Base-by-base conservation (phyloP, 768 basidiomycete species). In the Clitopilus passeckerianus region DNA sequence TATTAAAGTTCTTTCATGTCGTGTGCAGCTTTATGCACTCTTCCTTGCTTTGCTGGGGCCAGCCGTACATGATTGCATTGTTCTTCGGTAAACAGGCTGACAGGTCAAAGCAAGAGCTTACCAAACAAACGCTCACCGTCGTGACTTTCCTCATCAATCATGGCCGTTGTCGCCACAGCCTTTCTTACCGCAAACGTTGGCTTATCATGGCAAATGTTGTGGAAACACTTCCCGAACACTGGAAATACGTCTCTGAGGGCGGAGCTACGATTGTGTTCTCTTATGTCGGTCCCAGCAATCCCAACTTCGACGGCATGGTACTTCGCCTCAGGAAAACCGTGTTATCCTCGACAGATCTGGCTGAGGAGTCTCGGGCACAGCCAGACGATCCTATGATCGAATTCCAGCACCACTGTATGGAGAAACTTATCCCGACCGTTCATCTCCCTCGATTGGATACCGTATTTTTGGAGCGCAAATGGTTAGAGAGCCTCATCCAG, bases 191-290 rank as follows among this genome's bases (percentile, higher is more conserved):
- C 18, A 18, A 22, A 18, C 22, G 3, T 12, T 23, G 22, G n/a
- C 16, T 23, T 10, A 10, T 23, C 46, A 50, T 50, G 46, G 46
- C 64, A 30, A 61, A 63, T 34, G 64, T 77, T 24, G 61, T 66
- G 1, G 70, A 76, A 27, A 80, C 80, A 6, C 62, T 62, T 6
- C 76, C 80, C 6, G 60, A 66, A 23, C 75, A 91, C 70, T 98
- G 95, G 95, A 74, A 69, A 62, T 98, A 98, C 68, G 74, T 93
- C 20, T 87, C 93, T 0, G 96, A 98, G 75, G 96, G 96, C n/a
- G 93, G 91, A 18, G 90, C 93, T 18, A 90, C 92, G 6, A 84
- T 93, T 64, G 93, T 98, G 15, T 92, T 95, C 71, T 85, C 90
- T 7, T 96, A 95, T 68, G 64, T 67, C 9, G 92, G 94, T 0